Evolutionary conservation across 2,329 filamentous ascomycete species (phyloP).

Genomic region (Colletotrichum karsti): DNA sequence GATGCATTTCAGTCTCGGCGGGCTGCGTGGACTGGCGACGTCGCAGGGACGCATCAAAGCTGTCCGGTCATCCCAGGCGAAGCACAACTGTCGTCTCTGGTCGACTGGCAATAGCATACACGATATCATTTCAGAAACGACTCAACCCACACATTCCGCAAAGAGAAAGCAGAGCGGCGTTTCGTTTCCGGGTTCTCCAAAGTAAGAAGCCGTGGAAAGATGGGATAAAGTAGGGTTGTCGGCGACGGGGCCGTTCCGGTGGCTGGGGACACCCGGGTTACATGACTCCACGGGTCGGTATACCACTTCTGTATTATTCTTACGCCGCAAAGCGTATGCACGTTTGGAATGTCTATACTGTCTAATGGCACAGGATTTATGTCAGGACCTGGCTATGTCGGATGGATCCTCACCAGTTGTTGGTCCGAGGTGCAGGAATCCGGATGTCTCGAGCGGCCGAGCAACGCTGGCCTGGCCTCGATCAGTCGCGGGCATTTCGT

Average conservation of each 20-base stretch:
- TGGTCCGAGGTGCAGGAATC: not conserved
- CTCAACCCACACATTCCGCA: not conserved
- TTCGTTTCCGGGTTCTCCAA: slow-evolving; percentile 14
- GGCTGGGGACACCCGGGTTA: not conserved
- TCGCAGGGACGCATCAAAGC: not conserved
- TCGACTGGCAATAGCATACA: slow-evolving; percentile 5
- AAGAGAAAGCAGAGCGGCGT: not conserved
- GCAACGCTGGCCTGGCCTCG: not conserved
- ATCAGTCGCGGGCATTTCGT: not conserved
- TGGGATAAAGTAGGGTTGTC: not conserved
- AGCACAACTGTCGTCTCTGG: not conserved
- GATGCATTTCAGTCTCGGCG: not conserved
- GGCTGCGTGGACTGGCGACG: not conserved
- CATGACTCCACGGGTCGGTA: not conserved
- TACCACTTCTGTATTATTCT: not conserved
- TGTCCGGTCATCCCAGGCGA: not conserved
- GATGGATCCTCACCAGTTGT: not conserved
- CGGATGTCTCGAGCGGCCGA: slow-evolving; percentile 6
- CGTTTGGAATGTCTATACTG: not conserved
- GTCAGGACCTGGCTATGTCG: not conserved
- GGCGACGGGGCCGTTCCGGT: not conserved
- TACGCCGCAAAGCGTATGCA: not conserved
- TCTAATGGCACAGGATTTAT: not conserved
- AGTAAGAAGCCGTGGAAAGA: not conserved
- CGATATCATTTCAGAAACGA: slow-evolving; percentile 18